Conservation (phyloP, 352 stramenopile species). For the Phytophthora europaea region DNA sequence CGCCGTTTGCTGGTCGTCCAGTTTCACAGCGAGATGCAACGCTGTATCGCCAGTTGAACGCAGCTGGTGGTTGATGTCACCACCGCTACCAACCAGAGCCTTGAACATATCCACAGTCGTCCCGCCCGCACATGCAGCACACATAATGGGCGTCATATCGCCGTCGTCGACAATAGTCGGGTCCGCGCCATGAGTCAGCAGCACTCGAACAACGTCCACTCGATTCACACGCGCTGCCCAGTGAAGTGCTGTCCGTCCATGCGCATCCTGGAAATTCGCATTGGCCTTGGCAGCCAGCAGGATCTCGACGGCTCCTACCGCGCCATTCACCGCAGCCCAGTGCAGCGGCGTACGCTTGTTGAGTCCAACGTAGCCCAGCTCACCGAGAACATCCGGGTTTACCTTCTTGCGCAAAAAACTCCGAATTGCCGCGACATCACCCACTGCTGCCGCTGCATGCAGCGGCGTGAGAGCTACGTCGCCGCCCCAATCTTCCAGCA, state of each 20-base stretch:
- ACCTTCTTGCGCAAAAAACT: constrained; percentile 77
- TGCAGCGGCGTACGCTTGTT: constrained; percentile 86
- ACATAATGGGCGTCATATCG: constrained; percentile 84
- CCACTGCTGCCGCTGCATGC: constrained; percentile 80
- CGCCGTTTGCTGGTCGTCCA: constrained; percentile 81
- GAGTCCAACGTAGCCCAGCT: constrained; percentile 82
- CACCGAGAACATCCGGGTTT: constrained; percentile 79
- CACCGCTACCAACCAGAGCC: constrained; percentile 62
- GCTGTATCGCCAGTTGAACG: constrained; percentile 75
- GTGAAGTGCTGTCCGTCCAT: constrained; percentile 74
- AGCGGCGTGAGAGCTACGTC: constrained; percentile 83
- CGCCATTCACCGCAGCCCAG: constrained; percentile 81
- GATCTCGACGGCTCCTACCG: constrained; percentile 64
- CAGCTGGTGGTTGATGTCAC: constrained; percentile 83
- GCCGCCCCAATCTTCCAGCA: constrained; percentile 85
- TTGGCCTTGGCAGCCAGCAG: constrained; percentile 70
- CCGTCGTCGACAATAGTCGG: constrained; percentile 79
- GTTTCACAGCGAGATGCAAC: constrained; percentile 74
- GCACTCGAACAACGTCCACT: constrained; percentile 65
- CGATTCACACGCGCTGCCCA: constrained; percentile 85
- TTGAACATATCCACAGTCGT: constrained; percentile 81
- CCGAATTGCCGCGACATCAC: constrained; percentile 68
- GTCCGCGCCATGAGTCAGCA: constrained; percentile 65
- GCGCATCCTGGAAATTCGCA: constrained; percentile 74
- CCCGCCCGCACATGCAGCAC: constrained; percentile 74